A percentile compares a stretch with the other conserved stretches of the same genome.
These are phyloP conservation scores for Ascochyta lentis DNA, from an alignment of 2,329 filamentous ascomycete species.

Conservation along the genomic window DNA sequence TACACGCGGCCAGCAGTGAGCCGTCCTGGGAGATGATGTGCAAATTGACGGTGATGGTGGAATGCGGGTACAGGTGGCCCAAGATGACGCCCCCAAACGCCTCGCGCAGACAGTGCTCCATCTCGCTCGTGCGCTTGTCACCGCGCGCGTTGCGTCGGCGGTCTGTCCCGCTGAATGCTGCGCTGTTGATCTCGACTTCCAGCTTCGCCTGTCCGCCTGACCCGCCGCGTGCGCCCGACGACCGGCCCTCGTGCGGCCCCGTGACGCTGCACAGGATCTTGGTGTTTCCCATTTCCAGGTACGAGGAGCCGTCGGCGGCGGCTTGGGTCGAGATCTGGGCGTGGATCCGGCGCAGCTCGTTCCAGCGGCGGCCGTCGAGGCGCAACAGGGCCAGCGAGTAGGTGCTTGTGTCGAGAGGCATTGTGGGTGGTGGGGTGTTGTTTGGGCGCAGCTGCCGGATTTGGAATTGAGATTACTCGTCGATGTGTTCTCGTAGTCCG, in stretches of 20 bases:
- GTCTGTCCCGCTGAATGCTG: slow-evolving; percentile 87
- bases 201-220: slow-evolving; percentile 68
- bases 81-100: slow-evolving; percentile 81
- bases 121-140: slow-evolving; percentile 76
- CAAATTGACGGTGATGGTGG: slow-evolving; percentile 80
- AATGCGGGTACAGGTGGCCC: slow-evolving; percentile 87
- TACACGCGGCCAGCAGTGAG: slow-evolving; percentile 82
- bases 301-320: slow-evolving; percentile 89
- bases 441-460: background rate
- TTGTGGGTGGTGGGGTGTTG: slow-evolving; percentile 49
- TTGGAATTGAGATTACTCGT: too few relatives aligned
- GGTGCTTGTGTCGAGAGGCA: slow-evolving; percentile 94
- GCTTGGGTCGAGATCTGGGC: slow-evolving; percentile 92
- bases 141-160: slow-evolving; percentile 66
- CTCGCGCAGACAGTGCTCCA: slow-evolving; percentile 78
- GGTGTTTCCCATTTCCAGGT: slow-evolving; percentile 96
- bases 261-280: slow-evolving; percentile 93
- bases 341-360: slow-evolving; percentile 88
- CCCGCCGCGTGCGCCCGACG: slow-evolving; percentile 55
- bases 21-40: slow-evolving; percentile 92
- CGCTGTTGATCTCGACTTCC: slow-evolving; percentile 81
- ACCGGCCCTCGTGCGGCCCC: slow-evolving; percentile 77
- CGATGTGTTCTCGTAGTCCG: too few relatives aligned
- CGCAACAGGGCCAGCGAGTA: slow-evolving; percentile 81
- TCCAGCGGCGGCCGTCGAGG: slow-evolving; percentile 84